Evolutionary conservation across 2,329 filamentous ascomycete species (phyloP).

Genomic region (Diaporthe helianthi): DNA sequence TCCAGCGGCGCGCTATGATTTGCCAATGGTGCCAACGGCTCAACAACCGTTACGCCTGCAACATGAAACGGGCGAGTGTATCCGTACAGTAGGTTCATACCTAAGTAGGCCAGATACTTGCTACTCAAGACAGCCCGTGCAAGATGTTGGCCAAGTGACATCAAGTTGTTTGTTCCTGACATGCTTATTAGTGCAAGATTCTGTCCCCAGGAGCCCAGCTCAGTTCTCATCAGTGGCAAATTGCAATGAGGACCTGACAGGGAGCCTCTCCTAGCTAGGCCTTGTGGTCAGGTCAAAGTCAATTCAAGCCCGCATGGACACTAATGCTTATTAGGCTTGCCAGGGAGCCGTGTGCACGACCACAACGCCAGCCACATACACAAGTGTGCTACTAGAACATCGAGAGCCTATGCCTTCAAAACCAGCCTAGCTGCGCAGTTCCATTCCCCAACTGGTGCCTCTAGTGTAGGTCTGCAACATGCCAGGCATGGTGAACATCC

Average conservation of each 20-base stretch:
- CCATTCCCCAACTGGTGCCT: slow-evolving; percentile 12
- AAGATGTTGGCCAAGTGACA: neutral
- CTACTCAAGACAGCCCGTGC: neutral
- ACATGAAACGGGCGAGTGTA: neutral
- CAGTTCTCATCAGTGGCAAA: no score
- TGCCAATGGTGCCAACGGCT: neutral
- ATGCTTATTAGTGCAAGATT: neutral
- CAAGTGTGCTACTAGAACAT: neutral
- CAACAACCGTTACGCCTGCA: neutral
- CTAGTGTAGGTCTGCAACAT: neutral
- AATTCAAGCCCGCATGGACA: neutral
- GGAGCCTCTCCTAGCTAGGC: no score
- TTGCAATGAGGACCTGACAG: no score
- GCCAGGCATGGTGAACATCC: slow-evolving; percentile 4
- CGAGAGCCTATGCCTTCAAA: neutral
- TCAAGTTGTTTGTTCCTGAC: no score
- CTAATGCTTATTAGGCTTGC: neutral
- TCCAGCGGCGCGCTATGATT: neutral
- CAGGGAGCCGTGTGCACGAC: neutral
- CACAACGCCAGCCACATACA: neutral
- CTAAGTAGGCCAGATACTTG: neutral
- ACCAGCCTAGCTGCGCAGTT: neutral
- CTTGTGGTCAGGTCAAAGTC: neutral
- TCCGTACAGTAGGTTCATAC: no score
- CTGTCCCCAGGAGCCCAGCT: no score